phyloP scores from a whole-genome alignment of 345 rosid genomes.

The Stellera chamaejasme region DNA sequence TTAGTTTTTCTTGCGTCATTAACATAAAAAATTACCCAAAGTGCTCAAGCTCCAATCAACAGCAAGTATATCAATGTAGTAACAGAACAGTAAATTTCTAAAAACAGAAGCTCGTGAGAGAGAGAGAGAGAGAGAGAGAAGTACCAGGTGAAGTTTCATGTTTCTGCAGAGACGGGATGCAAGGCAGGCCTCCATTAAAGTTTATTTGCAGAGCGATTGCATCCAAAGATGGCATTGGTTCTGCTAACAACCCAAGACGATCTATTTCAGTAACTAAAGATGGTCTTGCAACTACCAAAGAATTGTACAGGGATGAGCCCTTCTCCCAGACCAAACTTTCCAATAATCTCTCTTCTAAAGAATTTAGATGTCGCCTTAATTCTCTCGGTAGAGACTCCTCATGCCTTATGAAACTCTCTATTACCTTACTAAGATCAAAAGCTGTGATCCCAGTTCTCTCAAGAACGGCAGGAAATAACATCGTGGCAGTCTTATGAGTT shows the following conservation, averaged over 20 bases:
- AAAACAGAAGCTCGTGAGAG: background rate
- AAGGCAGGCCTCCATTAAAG: constrained; percentile 37
- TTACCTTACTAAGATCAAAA: constrained; percentile 97
- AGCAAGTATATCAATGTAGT: background rate
- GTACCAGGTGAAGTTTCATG: constrained; percentile 50
- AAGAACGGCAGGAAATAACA: constrained; percentile 94
- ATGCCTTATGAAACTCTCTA: constrained; percentile 93
- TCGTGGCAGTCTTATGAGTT: constrained; percentile 85
- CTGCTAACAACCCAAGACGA: constrained; percentile 61
- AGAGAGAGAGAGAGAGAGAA: constrained; percentile 1
- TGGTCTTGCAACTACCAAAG: constrained; percentile 81
- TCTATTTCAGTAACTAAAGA: constrained; percentile 54
- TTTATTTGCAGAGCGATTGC: constrained; percentile 64
- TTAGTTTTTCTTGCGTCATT: background rate
- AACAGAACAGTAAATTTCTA: background rate
- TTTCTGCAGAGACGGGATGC: constrained; percentile 38
- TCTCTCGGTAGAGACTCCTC: constrained; percentile 97
- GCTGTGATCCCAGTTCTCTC: constrained; percentile 98
- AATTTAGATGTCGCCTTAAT: constrained; percentile 90
- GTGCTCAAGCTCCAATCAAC: background rate
- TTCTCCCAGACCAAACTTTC: constrained; percentile 99
- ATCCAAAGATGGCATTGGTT: constrained; percentile 86
- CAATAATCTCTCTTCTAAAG: constrained; percentile 89
- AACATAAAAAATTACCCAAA: background rate
- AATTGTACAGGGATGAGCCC: constrained; percentile 95